Evolutionary conservation across 2,329 filamentous ascomycete species (phyloP), one percentile per base, ranked within the genome.

Genomic region (Incumbomyces delicatus): DNA sequence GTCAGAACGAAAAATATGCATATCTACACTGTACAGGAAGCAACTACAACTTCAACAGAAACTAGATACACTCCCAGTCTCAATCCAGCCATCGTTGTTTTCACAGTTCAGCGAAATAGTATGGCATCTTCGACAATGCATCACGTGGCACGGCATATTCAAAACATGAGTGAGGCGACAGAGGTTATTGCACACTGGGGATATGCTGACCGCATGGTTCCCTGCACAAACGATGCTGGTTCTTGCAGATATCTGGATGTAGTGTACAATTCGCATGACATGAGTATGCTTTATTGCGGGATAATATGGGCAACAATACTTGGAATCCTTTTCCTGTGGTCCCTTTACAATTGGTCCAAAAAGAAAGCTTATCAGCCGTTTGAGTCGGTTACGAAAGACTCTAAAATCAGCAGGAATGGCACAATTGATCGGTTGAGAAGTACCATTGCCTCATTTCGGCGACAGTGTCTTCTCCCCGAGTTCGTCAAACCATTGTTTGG

Each of bases 381-480:
- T 27, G 22, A 27, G 8, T 4, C 22, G 8, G 22, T 27, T 27
- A 27, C 22, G 8, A 8, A 27, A 5, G 22, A 5, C 22, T 12
- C 10, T 20, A 6, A 14, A 40, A 16, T 31, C 10, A 22, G 44
- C n/a, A 13, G n/a, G 22, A 27, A 8, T 8, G 4, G 22, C 22
- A 10, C 29, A 53, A 16, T 57, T 51, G 30, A 41, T 34, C 60
- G 65, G 30, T 41, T 70, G 7, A 58, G 60, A 10, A 60, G 60
- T 32, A 63, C 75, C 2, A 47, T 71, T 14, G 58, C 64, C 12
- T 63, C 75, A 0, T 59, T 64, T 3, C 58, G 63, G 12, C 69
- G 77, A 14, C 69, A 65, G 27, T 72, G 75, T 55, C 67, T 87
- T 2, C 73, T 87, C 1, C 77, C 78, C 0, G 81, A 85, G 54